Evolutionary conservation across 352 stramenopile genomes (phyloP).

Genomic region (Globisporangium megalacanthum): DNA sequence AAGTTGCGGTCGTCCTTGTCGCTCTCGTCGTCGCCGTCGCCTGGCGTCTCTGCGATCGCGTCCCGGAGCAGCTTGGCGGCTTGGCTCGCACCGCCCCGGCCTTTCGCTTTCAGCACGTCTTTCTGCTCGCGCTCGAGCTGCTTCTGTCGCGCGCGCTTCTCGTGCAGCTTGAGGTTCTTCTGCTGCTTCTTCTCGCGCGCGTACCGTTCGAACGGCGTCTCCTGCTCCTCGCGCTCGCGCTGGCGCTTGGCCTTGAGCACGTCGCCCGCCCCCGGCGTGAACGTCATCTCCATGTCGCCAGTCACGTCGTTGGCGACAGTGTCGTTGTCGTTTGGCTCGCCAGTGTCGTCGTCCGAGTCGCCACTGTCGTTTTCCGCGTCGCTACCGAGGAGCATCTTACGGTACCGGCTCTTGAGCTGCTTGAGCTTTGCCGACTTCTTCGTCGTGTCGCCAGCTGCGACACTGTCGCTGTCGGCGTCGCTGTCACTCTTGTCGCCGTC

Average conservation of each 20-base stretch:
- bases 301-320: conserved; percentile 5
- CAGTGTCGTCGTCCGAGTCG: conserved; percentile 11
- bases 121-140: conserved; percentile 55
- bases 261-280: conserved; percentile 60
- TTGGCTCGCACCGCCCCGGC: conserved; percentile 29
- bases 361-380: conserved; percentile 29
- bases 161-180: conserved; percentile 81
- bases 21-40: conserved; percentile 25
- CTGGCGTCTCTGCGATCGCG: conserved; percentile 33
- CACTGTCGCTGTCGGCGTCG: conserved; percentile 28
- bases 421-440: conserved; percentile 72
- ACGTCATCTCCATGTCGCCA: conserved; percentile 82
- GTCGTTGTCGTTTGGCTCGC: no score
- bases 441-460: conserved; percentile 16
- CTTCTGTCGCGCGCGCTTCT: conserved; percentile 67
- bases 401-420: conserved; percentile 76
- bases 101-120: conserved; percentile 62
- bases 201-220: conserved; percentile 83
- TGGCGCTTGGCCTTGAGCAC: conserved; percentile 73
- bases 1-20: conserved; percentile 66
- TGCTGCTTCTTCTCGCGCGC: conserved; percentile 81
- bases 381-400: conserved; percentile 72
- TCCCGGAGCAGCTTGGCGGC: conserved; percentile 45
- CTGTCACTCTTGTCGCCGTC: conserved; percentile 44
- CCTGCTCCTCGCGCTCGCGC: conserved; percentile 67